phyloP scores from a whole-genome alignment of 805 yeast genomes.

The Candida succiphila region DNA sequence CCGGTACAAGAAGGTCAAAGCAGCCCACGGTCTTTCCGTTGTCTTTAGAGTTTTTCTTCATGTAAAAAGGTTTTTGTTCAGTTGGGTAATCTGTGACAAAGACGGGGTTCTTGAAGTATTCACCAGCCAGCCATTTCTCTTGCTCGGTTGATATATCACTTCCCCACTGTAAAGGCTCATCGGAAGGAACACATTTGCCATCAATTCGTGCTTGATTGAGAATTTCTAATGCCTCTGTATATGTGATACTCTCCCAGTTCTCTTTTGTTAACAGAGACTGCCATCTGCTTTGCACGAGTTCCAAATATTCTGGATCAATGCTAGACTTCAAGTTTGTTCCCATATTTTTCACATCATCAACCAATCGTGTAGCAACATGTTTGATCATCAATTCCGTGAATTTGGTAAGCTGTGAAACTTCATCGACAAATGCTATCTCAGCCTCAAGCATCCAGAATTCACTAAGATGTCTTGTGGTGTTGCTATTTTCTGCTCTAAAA shows the following conservation, averaged over 20 bases:
- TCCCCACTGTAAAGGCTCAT: slow-evolving; percentile 53
- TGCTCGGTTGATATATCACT: slow-evolving; percentile 72
- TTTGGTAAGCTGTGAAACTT: slow-evolving; percentile 48
- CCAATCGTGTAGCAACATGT: slow-evolving; percentile 26
- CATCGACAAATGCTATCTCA: slow-evolving; percentile 61
- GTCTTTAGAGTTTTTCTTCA: slow-evolving; percentile 54
- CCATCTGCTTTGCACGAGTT: slow-evolving; percentile 48
- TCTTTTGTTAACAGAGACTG: slow-evolving; percentile 28
- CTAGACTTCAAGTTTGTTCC: slow-evolving; percentile 26
- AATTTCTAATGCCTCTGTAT: slow-evolving; percentile 61
- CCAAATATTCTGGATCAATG: slow-evolving; percentile 27
- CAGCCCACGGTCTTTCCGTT: slow-evolving; percentile 67
- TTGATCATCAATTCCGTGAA: slow-evolving; percentile 68
- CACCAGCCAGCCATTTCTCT: slow-evolving; percentile 83
- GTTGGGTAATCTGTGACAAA: slow-evolving; percentile 86
- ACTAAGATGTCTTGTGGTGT: slow-evolving; percentile 82
- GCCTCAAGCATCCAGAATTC: slow-evolving; percentile 99
- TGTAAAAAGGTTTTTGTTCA: slow-evolving; percentile 79
- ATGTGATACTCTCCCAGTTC: slow-evolving; percentile 64
- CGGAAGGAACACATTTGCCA: slow-evolving; percentile 24
- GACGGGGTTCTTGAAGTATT: slow-evolving; percentile 59
- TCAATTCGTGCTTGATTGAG: slow-evolving; percentile 24
- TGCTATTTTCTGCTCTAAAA: slow-evolving; percentile 87
- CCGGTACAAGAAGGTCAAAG: slow-evolving; percentile 83
- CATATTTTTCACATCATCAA: slow-evolving; percentile 13